Conservation (phyloP, 768 basidiomycete genomes). For the Lyophyllum semitale region DNA sequence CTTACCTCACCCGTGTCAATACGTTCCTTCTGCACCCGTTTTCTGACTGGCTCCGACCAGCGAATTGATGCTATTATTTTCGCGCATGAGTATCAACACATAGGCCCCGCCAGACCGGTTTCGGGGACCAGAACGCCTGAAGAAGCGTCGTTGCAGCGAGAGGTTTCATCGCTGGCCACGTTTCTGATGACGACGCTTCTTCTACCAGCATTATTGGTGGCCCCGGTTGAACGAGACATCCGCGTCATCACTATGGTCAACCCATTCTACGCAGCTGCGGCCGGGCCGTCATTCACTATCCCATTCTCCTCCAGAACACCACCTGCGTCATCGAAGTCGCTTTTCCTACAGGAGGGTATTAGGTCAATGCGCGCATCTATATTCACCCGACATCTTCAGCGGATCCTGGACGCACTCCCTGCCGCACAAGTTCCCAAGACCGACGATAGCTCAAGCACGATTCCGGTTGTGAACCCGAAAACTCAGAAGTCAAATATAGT, state of each 20-base stretch:
- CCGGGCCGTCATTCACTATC: slow-evolving; percentile 39
- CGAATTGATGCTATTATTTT: slow-evolving; percentile 80
- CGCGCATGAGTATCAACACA: slow-evolving; percentile 72
- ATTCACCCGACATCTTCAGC: slow-evolving; percentile 79
- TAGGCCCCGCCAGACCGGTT: slow-evolving; percentile 47
- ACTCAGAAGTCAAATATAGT: slow-evolving; percentile 74
- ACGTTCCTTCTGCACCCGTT: slow-evolving; percentile 66
- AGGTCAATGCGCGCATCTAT: slow-evolving; percentile 64
- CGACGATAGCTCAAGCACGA: slow-evolving; percentile 31
- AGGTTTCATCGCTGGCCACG: slow-evolving; percentile 59
- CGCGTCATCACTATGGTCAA: slow-evolving; percentile 87
- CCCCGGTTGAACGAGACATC: slow-evolving; percentile 87
- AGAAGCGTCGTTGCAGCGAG: slow-evolving; percentile 40
- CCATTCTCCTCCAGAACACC: slow-evolving; percentile 20
- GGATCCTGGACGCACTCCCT: slow-evolving; percentile 81
- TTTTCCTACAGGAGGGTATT: slow-evolving; percentile 62
- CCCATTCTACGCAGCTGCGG: slow-evolving; percentile 86
- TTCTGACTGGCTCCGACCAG: slow-evolving; percentile 64
- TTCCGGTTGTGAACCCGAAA: slow-evolving; percentile 40
- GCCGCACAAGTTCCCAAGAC: slow-evolving; percentile 54
- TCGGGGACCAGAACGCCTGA: slow-evolving; percentile 17
- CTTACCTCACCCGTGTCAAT: slow-evolving; percentile 66
- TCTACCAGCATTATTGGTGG: slow-evolving; percentile 76
- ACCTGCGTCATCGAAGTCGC: slow-evolving; percentile 23
- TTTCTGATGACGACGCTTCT: slow-evolving; percentile 81